Base-by-base conservation (phyloP, 2,329 filamentous ascomycete species). In the Apiospora arundinis region DNA sequence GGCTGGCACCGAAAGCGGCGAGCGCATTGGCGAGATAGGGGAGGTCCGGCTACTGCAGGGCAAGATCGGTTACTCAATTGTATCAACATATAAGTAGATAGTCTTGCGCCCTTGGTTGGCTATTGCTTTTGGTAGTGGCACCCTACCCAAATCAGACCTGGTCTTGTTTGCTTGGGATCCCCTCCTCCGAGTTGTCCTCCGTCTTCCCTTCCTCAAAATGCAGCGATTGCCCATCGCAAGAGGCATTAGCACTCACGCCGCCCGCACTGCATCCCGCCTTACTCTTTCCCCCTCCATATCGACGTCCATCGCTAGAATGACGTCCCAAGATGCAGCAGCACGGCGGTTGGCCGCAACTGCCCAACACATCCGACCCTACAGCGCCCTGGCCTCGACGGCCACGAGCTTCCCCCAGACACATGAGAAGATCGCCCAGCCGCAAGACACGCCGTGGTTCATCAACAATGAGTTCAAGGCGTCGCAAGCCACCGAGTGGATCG, bases 391-490 rank as follows among this genome's bases (percentile, higher is more conserved):
- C 60, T 89, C 87, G 70, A 88, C 86, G 25, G 84, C 89, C 14
- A 87, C 86, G 66, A 87, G 83, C 80, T 95, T 92, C 81, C 92
- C 92, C 37, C 92, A 86, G 70, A 90, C 87, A 28, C 93, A 96
- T 84, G 91, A 92, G 70, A 90, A 90, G 83, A 91, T 94, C 77
- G 78, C 88, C 75, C 82, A 89, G 72, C 90, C 92, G 48, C 83
- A 88, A 76, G 89, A 95, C 80, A 95, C 93, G 18, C 92, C 91
- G 40, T 95, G 93, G 85, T 96, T 96, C 81, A 80, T 96, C 76
- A 89, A 96, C 86, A 96, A 96, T 84, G 84, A 92, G 81, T 95
- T 95, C 80, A 84, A 91, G 70, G 83, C 87, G 68, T 95, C 93
- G 23, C 83, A 87, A 77, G 86, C 93, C 40, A 87, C 90, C 72